Conservation (phyloP, 1,284 basidiomycete species). For the Lentinula novae-zelandiae region DNA sequence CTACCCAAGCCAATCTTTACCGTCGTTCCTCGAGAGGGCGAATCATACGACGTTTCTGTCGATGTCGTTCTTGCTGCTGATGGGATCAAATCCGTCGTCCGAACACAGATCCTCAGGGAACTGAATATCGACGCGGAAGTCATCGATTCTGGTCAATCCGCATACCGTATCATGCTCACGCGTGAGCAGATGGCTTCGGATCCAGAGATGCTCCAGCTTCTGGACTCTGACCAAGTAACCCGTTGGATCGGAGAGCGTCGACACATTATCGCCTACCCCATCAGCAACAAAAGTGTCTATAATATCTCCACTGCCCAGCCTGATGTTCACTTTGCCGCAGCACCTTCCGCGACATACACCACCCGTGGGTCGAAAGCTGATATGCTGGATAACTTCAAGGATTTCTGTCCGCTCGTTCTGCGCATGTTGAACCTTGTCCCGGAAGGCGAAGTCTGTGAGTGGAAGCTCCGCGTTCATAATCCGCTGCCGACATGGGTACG, state of each 20-base stretch:
- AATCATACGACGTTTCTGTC: conserved; percentile 7
- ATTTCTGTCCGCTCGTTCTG: conserved; percentile 19
- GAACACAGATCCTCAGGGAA: conserved; percentile 14
- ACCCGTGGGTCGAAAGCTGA: conserved; percentile 17
- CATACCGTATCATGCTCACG: conserved; percentile 22
- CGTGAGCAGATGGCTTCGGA: conserved; percentile 19
- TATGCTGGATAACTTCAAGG: conserved; percentile 17
- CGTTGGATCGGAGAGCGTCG: conserved; percentile 21
- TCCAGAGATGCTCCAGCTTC: conserved; percentile 18
- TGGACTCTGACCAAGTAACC: conserved; percentile 15
- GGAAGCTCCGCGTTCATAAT: conserved; percentile 21
- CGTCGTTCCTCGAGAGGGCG: conserved; percentile 12
- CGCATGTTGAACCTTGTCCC: conserved; percentile 19
- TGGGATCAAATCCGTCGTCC: conserved; percentile 14
- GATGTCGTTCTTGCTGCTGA: conserved; percentile 15
- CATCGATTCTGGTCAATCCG: conserved; percentile 19
- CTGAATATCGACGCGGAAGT: conserved; percentile 16
- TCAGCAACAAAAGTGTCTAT: conserved; percentile 19
- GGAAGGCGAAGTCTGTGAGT: conserved; percentile 22
- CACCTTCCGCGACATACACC: conserved; percentile 18
- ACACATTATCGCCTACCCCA: conserved; percentile 23
- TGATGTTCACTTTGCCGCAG: conserved; percentile 20
- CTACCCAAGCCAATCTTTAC: conserved; percentile 11
- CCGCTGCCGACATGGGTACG: conserved; percentile 20
- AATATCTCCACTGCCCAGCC: conserved; percentile 22